phyloP scores from a whole-genome alignment of 192 early-diverging fungal species.

The Coemansia sp. region DNA sequence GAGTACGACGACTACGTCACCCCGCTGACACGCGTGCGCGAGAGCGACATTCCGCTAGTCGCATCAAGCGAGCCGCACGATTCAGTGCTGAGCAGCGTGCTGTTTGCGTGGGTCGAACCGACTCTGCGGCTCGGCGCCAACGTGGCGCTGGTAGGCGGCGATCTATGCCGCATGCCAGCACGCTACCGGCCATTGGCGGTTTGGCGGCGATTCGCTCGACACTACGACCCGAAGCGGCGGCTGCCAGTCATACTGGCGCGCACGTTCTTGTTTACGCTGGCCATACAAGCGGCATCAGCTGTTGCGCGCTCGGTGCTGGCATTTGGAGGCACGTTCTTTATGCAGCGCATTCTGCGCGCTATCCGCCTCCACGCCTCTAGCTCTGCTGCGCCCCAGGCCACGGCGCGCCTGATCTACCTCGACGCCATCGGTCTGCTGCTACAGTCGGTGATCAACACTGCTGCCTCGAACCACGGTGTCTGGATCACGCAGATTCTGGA shows the following conservation, averaged over 20 bases:
- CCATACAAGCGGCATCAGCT: slow-evolving; percentile 12
- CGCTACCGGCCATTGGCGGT: background rate
- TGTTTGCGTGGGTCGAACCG: slow-evolving; percentile 59
- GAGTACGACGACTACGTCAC: slow-evolving; percentile 21
- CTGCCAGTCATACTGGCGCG: slow-evolving; percentile 19
- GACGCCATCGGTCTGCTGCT: slow-evolving; percentile 58
- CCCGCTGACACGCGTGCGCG: slow-evolving; percentile 22
- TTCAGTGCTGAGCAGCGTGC: slow-evolving; percentile 20
- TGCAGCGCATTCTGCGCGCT: slow-evolving; percentile 51
- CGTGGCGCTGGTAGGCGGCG: slow-evolving; percentile 47
- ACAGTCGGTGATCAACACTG: slow-evolving; percentile 16
- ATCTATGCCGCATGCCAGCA: background rate
- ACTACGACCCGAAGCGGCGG: background rate
- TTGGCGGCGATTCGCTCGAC: slow-evolving; percentile 12
- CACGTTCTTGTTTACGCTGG: slow-evolving; percentile 31
- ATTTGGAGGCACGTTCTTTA: slow-evolving; percentile 53
- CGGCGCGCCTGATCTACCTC: slow-evolving; percentile 37
- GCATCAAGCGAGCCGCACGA: slow-evolving; percentile 16
- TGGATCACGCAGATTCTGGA: slow-evolving; percentile 54
- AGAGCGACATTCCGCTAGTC: slow-evolving; percentile 23
- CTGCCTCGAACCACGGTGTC: slow-evolving; percentile 50
- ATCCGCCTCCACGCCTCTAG: slow-evolving; percentile 34
- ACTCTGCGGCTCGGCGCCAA: slow-evolving; percentile 57
- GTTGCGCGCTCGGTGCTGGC: slow-evolving; percentile 16
- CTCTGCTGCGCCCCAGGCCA: slow-evolving; percentile 1